These are phyloP conservation scores for Cryptosporidium ubiquitum DNA, from an alignment of 169 alveolate species.

Conservation along the genomic window DNA sequence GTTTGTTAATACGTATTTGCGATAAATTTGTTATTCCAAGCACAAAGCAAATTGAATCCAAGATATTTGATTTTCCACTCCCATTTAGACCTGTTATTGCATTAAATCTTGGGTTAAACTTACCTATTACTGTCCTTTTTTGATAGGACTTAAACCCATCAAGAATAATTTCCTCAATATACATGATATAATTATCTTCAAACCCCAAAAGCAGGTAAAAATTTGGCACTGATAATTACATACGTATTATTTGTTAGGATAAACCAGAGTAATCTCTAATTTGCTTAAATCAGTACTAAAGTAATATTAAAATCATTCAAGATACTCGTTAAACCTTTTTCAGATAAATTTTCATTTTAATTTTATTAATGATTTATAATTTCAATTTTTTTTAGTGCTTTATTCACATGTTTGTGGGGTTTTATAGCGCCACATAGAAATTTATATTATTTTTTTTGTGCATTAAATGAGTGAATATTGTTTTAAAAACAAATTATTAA, in stretches of 20 bases:
- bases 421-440: background rate
- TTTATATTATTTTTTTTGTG: background rate
- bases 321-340: background rate
- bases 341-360: background rate
- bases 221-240: background rate
- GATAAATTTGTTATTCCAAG: conserved; percentile 91
- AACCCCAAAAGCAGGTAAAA: background rate
- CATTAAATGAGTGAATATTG: background rate
- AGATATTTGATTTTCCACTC: conserved; percentile 97
- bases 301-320: background rate
- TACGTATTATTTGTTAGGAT: background rate
- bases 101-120: conserved; percentile 96
- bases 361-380: background rate
- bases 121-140: conserved; percentile 87
- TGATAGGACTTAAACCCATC: conserved; percentile 74
- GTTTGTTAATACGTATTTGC: conserved; percentile 92
- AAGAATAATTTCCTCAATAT: conserved; percentile 62
- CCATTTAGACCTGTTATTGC: conserved; percentile 99
- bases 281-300: background rate
- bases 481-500: background rate
- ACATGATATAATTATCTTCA: background rate
- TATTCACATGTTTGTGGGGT: conserved; percentile 7
- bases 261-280: background rate
- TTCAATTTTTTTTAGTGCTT: background rate
- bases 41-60: conserved; percentile 98